phyloP scores from a whole-genome alignment of 768 basidiomycete genomes.

The Phylloporus arenicola region DNA sequence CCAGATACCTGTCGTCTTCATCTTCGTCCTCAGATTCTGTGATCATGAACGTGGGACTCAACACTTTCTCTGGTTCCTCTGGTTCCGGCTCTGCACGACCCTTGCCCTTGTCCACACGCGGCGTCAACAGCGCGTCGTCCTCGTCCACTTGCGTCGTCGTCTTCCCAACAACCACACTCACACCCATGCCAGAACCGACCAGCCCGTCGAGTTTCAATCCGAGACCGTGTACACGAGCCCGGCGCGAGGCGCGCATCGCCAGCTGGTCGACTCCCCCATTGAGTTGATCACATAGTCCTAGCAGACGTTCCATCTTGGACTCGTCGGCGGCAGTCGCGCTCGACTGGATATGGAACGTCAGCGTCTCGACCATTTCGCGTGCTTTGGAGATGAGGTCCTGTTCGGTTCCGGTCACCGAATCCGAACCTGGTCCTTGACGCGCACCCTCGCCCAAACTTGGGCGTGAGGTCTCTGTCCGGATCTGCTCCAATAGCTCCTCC shows the following conservation, averaged over 20 bases:
- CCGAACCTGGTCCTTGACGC: not conserved
- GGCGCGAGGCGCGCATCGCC: conserved; percentile 34
- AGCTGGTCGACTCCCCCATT: conserved; percentile 50
- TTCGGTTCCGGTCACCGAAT: not conserved
- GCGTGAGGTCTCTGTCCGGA: not conserved
- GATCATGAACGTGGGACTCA: conserved; percentile 60
- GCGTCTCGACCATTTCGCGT: conserved; percentile 45
- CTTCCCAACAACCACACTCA: not conserved
- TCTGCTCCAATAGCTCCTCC: conserved; percentile 30
- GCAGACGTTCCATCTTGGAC: conserved; percentile 57
- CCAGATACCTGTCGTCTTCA: conserved; percentile 33
- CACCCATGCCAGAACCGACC: conserved; percentile 23
- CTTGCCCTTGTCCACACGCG: conserved; percentile 75
- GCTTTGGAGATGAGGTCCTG: conserved; percentile 46
- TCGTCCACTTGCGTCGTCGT: conserved; percentile 18
- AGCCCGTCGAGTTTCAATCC: conserved; percentile 36
- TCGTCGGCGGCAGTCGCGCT: conserved; percentile 44
- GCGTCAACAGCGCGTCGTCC: conserved; percentile 43
- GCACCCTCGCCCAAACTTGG: not conserved
- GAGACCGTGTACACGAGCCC: conserved; percentile 41
- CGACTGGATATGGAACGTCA: conserved; percentile 49
- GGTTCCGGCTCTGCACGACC: conserved; percentile 64
- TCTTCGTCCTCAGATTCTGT: conserved; percentile 51
- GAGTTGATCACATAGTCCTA: conserved; percentile 69
- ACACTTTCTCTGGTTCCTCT: conserved; percentile 61